Evolutionary conservation across 257 asterid genomes (phyloP), one percentile per base, ranked within the genome.

Genomic region (Scutellaria baicalensis): DNA sequence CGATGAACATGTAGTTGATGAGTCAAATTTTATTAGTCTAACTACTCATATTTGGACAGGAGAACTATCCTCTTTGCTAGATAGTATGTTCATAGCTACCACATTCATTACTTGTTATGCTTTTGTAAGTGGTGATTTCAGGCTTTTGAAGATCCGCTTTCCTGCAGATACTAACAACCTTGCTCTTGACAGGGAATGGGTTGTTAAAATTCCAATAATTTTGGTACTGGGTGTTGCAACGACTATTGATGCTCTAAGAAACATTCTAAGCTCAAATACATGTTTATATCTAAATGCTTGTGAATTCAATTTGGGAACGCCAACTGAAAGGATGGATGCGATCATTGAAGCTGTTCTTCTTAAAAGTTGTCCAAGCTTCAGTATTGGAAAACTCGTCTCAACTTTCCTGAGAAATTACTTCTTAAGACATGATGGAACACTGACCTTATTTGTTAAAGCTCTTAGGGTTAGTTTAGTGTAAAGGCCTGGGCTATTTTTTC

Each of bases 201-300:
- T 83, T 14, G 73, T 82, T 68, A 94, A 91, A 81, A 51, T 89
- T 74, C 99, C 99, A 59, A 71, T 88, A 54, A 76, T 89, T 72
- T 80, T 94, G 78, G 73, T 94, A 72, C 77, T 90, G 75, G 99
- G 99, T 62, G 92, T 94, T 67, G 90, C 97, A 52, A 94, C 98
- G 42, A 88, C 82, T 55, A 66, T 80, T 76, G 92, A 89, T 82
- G 88, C 86, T 80, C 77, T 88, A 66, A 81, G 83, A 70, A 83
- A 75, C 78, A 75, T 64, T 64, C 77, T 94, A 64, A 76, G 90
- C 84, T 83, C 95, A 13, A 82, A 47, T 68, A 78, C 82, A 20
- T 90, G 84, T 71, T 85, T 84, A 61, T 69, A 78, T 71, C 82
- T 89, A 64, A 84, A 83, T 35, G 76, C 84, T 58, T 66, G 84